These are phyloP conservation scores for Pterulicium gracile DNA, from an alignment of 1,284 basidiomycete species.

Conservation along the genomic window DNA sequence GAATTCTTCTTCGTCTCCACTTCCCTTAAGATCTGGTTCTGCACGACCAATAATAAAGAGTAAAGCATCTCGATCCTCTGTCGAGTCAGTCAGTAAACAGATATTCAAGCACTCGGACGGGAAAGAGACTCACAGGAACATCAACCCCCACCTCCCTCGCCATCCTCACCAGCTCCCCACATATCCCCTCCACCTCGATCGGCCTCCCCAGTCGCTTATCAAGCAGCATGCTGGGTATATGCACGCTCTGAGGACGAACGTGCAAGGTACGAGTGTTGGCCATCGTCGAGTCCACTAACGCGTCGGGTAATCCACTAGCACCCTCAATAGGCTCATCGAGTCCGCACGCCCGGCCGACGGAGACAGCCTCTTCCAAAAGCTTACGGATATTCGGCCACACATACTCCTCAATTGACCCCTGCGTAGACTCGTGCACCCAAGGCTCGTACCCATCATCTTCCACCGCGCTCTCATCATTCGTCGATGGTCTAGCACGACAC, in stretches of 20 bases:
- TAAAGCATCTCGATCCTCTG: conserved; percentile 43
- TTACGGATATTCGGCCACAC: not conserved
- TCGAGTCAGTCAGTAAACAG: not conserved
- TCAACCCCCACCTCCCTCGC: conserved; percentile 33
- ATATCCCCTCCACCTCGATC: conserved; percentile 55
- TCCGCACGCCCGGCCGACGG: too few relatives aligned
- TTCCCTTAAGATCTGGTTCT: conserved; percentile 35
- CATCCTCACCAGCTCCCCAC: conserved; percentile 48
- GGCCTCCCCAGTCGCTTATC: conserved; percentile 43
- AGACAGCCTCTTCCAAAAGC: not conserved
- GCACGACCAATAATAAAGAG: conserved; percentile 35
- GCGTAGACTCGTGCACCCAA: not conserved
- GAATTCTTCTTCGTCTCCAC: conserved; percentile 2
- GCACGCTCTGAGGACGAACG: conserved; percentile 27
- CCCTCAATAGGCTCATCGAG: too few relatives aligned
- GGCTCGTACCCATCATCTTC: not conserved
- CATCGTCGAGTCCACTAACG: conserved; percentile 28
- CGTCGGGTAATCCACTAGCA: conserved; percentile 36
- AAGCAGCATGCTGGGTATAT: conserved; percentile 52
- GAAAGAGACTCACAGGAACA: conserved; percentile 34
- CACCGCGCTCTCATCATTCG: not conserved
- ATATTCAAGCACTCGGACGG: not conserved
- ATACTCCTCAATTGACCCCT: not conserved
- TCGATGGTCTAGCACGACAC: not conserved
- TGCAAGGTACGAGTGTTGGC: conserved; percentile 28